Percentiles rank a stretch among this genome's conserved stretches.
Conservation (phyloP, 257 asterid genomes). For the Salvia splendens region DNA sequence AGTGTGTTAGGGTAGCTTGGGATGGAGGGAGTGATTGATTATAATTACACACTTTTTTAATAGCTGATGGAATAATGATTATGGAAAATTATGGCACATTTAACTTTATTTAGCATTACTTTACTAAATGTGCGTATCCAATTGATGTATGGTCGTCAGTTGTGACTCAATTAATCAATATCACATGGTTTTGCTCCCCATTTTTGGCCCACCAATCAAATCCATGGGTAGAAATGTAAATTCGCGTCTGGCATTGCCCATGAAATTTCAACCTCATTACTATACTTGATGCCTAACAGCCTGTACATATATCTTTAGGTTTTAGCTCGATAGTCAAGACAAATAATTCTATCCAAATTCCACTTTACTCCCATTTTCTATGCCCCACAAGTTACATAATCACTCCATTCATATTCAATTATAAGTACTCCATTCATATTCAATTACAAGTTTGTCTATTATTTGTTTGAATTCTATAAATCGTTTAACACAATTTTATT, state of each 20-base stretch:
- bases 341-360: constrained; percentile 29
- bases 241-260: neutral
- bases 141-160: constrained; percentile 17
- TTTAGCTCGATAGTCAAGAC: constrained; percentile 8
- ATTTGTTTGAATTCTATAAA: too few relatives aligned
- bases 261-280: neutral
- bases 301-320: neutral
- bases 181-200: constrained; percentile 32
- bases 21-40: too few relatives aligned
- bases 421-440: too few relatives aligned
- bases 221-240: neutral
- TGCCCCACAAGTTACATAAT: constrained; percentile 18
- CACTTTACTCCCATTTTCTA: constrained; percentile 20
- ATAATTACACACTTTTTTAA: too few relatives aligned
- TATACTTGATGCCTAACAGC: constrained; percentile 32
- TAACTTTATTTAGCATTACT: too few relatives aligned
- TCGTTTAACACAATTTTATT: too few relatives aligned
- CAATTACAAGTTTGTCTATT: too few relatives aligned
- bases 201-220: constrained; percentile 29
- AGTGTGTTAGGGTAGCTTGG: too few relatives aligned
- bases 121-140: neutral
- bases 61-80: too few relatives aligned
- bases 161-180: constrained; percentile 5
- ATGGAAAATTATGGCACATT: too few relatives aligned
- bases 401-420: too few relatives aligned